Percentiles rank a stretch among this genome's conserved stretches.
Conservation (phyloP, 2,329 filamentous ascomycete species). For the Diaporthe caulivora region DNA sequence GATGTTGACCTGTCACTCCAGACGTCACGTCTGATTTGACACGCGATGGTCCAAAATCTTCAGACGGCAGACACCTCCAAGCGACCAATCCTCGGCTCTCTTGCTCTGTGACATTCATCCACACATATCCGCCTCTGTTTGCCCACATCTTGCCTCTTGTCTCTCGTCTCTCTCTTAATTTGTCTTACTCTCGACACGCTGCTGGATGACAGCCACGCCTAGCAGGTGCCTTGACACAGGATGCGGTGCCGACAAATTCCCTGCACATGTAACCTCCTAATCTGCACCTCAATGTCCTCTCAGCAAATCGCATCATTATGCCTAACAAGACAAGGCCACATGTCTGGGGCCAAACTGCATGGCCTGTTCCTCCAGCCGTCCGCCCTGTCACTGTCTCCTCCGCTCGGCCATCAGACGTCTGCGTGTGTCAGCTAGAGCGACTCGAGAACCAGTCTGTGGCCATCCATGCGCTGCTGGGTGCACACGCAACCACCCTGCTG, state of each 20-base stretch:
- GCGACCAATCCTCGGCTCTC: background rate
- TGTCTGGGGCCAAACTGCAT: background rate
- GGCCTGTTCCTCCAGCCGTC: background rate
- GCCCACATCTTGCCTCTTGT: background rate
- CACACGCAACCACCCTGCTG: conserved; percentile 24
- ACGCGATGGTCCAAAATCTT: conserved; percentile 15
- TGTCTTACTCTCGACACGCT: background rate
- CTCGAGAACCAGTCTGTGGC: conserved; percentile 10
- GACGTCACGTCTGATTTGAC: conserved; percentile 29
- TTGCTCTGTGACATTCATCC: background rate
- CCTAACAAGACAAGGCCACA: conserved; percentile 9
- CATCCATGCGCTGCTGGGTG: conserved; percentile 1
- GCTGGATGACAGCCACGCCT: background rate
- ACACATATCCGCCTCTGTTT: background rate
- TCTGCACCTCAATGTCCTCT: conserved; percentile 3
- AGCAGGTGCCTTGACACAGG: background rate
- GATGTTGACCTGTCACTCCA: conserved; percentile 19
- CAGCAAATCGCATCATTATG: conserved; percentile 20
- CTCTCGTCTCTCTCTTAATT: background rate
- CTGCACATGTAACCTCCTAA: conserved; percentile 10
- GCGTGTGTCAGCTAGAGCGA: conserved; percentile 28
- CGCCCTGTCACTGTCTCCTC: background rate
- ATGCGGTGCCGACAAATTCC: background rate
- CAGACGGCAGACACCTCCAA: conserved; percentile 13
- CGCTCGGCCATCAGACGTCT: conserved; percentile 17